A percentile compares a stretch with the other conserved stretches of the same genome.
These are phyloP conservation scores for Gastrolobium bilobum DNA, from an alignment of 306 rosid genomes.

Conservation along the genomic window DNA sequence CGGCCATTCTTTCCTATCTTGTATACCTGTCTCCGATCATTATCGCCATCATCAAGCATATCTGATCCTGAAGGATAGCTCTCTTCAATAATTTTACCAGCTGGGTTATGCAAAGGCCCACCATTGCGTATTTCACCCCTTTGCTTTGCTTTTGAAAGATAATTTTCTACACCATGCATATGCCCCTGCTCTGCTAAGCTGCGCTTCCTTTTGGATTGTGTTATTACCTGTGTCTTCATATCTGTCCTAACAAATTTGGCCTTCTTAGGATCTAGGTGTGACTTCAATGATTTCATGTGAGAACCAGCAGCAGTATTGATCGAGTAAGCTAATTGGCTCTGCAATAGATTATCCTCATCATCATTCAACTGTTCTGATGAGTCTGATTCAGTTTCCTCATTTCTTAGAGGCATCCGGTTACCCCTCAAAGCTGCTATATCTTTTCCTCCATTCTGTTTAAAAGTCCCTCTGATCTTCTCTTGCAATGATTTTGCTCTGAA, in stretches of 20 bases:
- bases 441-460: slow-evolving; percentile 69
- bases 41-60: slow-evolving; percentile 63
- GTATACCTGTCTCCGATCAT: slow-evolving; percentile 59
- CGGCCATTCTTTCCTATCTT: slow-evolving; percentile 66
- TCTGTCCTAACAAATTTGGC: slow-evolving; percentile 65
- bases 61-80: slow-evolving; percentile 56
- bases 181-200: slow-evolving; percentile 62
- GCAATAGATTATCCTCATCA: slow-evolving; percentile 78
- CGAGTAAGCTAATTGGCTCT: slow-evolving; percentile 77
- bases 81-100: slow-evolving; percentile 64
- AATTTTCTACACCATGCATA: slow-evolving; percentile 59
- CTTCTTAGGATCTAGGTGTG: slow-evolving; percentile 69
- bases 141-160: slow-evolving; percentile 71
- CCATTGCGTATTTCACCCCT: slow-evolving; percentile 71
- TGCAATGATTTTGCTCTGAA: slow-evolving; percentile 69
- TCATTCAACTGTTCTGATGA: slow-evolving; percentile 89
- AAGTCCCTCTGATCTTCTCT: slow-evolving; percentile 66
- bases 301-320: slow-evolving; percentile 69
- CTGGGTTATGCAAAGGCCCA: slow-evolving; percentile 57
- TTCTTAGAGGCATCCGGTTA: slow-evolving; percentile 57
- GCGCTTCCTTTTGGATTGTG: slow-evolving; percentile 59
- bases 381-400: slow-evolving; percentile 94
- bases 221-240: slow-evolving; percentile 58
- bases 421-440: slow-evolving; percentile 57
- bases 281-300: slow-evolving; percentile 60